These are phyloP conservation scores for Beauveria scarabaeidicola DNA, from an alignment of 2,329 filamentous ascomycete species.

Conservation along the genomic window DNA sequence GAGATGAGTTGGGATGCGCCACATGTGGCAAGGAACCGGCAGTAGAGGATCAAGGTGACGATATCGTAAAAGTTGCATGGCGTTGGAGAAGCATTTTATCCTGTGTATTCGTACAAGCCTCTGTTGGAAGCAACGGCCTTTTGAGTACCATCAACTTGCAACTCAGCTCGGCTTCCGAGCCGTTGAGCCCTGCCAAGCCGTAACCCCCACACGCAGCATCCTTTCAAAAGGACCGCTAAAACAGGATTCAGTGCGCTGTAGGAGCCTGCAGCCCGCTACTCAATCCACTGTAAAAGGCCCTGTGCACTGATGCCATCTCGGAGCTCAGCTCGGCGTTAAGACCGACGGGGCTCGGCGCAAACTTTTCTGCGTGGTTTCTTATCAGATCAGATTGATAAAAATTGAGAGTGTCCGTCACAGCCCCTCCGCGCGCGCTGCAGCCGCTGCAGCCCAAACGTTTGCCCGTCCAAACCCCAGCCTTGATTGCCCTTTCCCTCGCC, in stretches of 20 bases:
- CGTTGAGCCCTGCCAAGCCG: neutral
- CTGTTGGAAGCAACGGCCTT: neutral
- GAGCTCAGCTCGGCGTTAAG: constrained; percentile 11
- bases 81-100: neutral
- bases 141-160: neutral
- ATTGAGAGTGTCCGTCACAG: constrained; percentile 17
- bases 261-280: neutral
- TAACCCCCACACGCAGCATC: neutral
- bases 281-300: neutral
- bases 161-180: constrained; percentile 3
- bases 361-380: constrained; percentile 20
- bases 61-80: neutral
- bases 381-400: constrained; percentile 36
- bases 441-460: neutral
- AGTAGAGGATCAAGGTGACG: neutral
- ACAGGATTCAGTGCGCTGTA: neutral
- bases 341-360: constrained; percentile 13
- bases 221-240: neutral
- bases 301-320: constrained; percentile 12
- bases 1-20: neutral
- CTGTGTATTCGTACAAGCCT: neutral
- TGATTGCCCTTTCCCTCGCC: neutral
- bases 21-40: neutral
- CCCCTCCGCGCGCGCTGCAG: constrained; percentile 15
- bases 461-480: constrained; percentile 6